These are phyloP conservation scores for Calonectria pseudoreteaudii DNA, from an alignment of 2,329 filamentous ascomycete genomes.

Conservation along the genomic window DNA sequence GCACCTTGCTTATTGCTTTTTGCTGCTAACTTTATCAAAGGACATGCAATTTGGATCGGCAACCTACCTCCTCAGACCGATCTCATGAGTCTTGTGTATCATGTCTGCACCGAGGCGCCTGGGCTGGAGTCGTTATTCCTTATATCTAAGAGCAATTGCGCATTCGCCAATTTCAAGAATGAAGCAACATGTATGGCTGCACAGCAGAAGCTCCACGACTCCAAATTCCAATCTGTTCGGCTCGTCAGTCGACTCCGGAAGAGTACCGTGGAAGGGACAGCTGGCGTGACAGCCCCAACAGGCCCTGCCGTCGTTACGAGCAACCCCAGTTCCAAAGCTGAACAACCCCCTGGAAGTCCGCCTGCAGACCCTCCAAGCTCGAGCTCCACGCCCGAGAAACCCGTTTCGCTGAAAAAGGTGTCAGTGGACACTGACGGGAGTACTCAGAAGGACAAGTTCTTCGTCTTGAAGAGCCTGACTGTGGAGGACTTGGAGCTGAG, in stretches of 20 bases:
- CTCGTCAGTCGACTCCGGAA: constrained; percentile 86
- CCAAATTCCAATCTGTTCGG: constrained; percentile 85
- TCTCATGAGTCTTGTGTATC: constrained; percentile 86
- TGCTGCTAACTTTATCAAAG: constrained; percentile 50
- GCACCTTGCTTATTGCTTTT: constrained; percentile 22
- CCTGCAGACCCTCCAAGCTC: constrained; percentile 6
- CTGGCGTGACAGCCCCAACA: constrained; percentile 64
- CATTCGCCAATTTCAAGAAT: constrained; percentile 94
- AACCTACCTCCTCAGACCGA: constrained; percentile 89
- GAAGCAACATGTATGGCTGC: constrained; percentile 81
- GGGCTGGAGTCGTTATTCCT: constrained; percentile 91
- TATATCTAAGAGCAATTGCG: constrained; percentile 97
- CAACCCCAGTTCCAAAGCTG: constrained; percentile 27
- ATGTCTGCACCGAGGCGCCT: constrained; percentile 84
- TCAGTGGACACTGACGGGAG: constrained; percentile 21
- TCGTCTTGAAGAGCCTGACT: constrained; percentile 93
- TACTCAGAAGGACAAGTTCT: constrained; percentile 77
- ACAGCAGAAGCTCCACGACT: constrained; percentile 89
- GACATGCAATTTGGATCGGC: constrained; percentile 95
- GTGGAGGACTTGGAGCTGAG: constrained; percentile 91
- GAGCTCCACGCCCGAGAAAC: constrained; percentile 20
- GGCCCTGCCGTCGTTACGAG: constrained; percentile 61
- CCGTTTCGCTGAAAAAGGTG: neutral
- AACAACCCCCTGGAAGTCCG: constrained; percentile 9
- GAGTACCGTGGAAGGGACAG: constrained; percentile 59